A percentile compares a stretch with the other conserved stretches of the same genome.
Evolutionary conservation across 2,329 filamentous ascomycete species (phyloP).

Genomic region (Trichophyton simii): DNA sequence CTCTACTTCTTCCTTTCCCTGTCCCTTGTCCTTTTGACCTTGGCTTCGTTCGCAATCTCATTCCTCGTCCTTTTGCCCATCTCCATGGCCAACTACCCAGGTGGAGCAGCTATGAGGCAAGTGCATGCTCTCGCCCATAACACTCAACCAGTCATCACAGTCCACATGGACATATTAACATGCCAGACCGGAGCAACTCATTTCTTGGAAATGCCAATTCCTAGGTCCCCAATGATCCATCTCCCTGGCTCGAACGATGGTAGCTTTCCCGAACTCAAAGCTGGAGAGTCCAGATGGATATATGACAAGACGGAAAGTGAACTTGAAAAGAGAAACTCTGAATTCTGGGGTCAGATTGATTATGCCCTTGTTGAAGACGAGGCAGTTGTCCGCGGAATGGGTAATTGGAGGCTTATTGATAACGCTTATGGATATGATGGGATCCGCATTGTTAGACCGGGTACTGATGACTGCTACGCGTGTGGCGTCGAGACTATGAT

Average conservation of each 20-base stretch:
- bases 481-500: constrained; percentile 23
- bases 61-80: constrained; percentile 60
- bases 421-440: constrained; percentile 42
- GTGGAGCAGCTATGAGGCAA: constrained; percentile 58
- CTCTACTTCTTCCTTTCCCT: constrained; percentile 45
- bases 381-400: constrained; percentile 19
- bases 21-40: constrained; percentile 46
- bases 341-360: constrained; percentile 48
- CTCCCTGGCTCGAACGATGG: constrained; percentile 18
- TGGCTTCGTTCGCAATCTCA: constrained; percentile 49
- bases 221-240: constrained; percentile 11
- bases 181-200: constrained; percentile 52
- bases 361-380: constrained; percentile 44
- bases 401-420: constrained; percentile 41
- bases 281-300: constrained; percentile 31
- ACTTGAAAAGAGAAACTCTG: constrained; percentile 33
- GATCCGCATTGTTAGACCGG: constrained; percentile 36
- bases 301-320: constrained; percentile 51
- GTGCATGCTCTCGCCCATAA: constrained; percentile 25
- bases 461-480: constrained; percentile 17
- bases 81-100: constrained; percentile 87
- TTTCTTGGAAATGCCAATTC: constrained; percentile 38
- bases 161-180: constrained; percentile 49
- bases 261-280: constrained; percentile 11
- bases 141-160: constrained; percentile 22